Evolutionary conservation across 768 basidiomycete genomes (phyloP).

Genomic region (Ramaria rubella): DNA sequence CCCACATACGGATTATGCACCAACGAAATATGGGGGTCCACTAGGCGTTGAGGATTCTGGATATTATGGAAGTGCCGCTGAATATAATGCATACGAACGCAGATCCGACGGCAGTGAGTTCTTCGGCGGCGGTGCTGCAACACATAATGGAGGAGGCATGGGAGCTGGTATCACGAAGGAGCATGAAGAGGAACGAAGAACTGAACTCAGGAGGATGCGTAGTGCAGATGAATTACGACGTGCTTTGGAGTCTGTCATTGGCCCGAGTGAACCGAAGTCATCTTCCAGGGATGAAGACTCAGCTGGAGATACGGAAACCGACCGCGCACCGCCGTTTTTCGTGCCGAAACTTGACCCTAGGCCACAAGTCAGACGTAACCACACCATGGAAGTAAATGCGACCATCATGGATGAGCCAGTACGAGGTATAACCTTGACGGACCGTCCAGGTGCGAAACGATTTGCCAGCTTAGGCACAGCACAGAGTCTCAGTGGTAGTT

Average conservation of each 20-base stretch:
- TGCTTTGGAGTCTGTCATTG: conserved; percentile 15
- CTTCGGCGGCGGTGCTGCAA: neutral
- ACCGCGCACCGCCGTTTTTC: conserved; percentile 1
- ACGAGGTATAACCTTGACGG: neutral
- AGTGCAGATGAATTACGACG: conserved; percentile 75
- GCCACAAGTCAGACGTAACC: neutral
- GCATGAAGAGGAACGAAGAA: conserved; percentile 28
- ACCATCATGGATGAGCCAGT: neutral
- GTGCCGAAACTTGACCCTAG: neutral
- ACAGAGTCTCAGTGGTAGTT: conserved; percentile 30
- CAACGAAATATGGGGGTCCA: conserved; percentile 1
- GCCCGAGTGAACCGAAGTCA: neutral
- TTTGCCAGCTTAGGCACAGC: conserved; percentile 63
- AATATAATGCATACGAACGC: neutral
- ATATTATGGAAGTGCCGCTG: conserved; percentile 23
- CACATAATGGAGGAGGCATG: neutral
- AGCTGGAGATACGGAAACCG: neutral
- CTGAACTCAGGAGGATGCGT: conserved; percentile 76
- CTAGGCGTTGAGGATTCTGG: conserved; percentile 34
- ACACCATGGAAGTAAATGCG: neutral
- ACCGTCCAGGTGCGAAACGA: conserved; percentile 38
- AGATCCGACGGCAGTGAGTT: conserved; percentile 8
- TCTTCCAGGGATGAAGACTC: neutral
- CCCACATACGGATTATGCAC: conserved; percentile 6
- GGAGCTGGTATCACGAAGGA: neutral